Evolutionary conservation across 441 rosid species (phyloP).

Genomic region (Populus hybrid): DNA sequence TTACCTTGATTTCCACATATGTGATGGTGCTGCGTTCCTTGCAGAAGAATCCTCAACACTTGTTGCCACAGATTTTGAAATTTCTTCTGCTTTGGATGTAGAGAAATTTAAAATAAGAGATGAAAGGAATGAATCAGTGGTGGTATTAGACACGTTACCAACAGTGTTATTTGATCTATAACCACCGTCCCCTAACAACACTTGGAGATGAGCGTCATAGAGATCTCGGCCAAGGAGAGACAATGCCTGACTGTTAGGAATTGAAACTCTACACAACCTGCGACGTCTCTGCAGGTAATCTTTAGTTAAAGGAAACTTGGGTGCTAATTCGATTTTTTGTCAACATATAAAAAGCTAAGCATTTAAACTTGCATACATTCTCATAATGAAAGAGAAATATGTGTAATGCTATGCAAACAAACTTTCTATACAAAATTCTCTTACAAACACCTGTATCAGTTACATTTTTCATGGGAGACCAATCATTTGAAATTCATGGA

Average conservation of each 20-base stretch:
- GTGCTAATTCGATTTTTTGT: not conserved
- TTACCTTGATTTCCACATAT: conserved; percentile 57
- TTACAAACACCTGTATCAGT: too few relatives aligned
- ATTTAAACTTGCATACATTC: not conserved
- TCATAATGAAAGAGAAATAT: not conserved
- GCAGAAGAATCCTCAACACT: conserved; percentile 29
- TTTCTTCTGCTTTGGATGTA: conserved; percentile 57
- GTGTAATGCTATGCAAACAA: too few relatives aligned
- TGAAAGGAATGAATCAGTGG: conserved; percentile 53
- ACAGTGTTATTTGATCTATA: conserved; percentile 42
- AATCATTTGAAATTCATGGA: not conserved
- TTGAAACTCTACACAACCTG: conserved; percentile 51
- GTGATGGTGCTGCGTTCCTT: conserved; percentile 32
- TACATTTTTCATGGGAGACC: not conserved
- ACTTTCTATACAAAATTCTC: too few relatives aligned
- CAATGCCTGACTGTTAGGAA: conserved; percentile 50
- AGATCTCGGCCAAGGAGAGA: conserved; percentile 57
- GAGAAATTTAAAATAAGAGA: conserved; percentile 53
- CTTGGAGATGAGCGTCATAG: conserved; percentile 57
- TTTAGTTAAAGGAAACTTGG: conserved; percentile 38
- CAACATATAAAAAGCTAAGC: conserved; percentile 3
- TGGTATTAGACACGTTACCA: conserved; percentile 37
- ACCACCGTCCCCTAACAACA: conserved; percentile 56
- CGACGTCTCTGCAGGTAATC: conserved; percentile 59
- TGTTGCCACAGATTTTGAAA: conserved; percentile 44